Evolutionary conservation across 129 eudicot species (phyloP).

Genomic region (Lactuca sativa): DNA sequence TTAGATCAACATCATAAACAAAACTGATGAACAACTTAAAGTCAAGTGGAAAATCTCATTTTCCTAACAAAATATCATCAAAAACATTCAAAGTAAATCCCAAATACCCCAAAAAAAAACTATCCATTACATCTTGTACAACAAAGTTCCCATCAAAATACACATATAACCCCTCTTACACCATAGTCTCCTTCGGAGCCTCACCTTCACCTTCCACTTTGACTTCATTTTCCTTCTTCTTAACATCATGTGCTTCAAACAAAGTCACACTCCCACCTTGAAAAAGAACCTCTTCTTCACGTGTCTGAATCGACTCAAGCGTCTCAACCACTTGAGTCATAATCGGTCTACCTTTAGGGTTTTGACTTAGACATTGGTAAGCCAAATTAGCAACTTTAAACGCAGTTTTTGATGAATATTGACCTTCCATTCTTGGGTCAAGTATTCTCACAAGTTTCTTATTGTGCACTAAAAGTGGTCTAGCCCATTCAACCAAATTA

Average conservation of each 20-base stretch:
- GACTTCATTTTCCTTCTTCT: constrained; percentile 21
- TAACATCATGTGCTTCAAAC: constrained; percentile 43
- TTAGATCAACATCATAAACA: not conserved
- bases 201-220: constrained; percentile 10
- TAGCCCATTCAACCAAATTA: constrained; percentile 80
- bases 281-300: constrained; percentile 42
- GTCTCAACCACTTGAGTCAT: constrained; percentile 79
- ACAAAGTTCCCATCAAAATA: constrained; percentile 26
- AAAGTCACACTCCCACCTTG: constrained; percentile 49
- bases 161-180: constrained; percentile 16
- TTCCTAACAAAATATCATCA: constrained; percentile 10
- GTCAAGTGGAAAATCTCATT: constrained; percentile 8
- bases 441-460: constrained; percentile 59
- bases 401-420: constrained; percentile 56
- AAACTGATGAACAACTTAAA: not conserved
- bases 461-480: constrained; percentile 60
- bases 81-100: constrained; percentile 4
- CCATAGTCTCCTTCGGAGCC: constrained; percentile 26
- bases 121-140: constrained; percentile 26
- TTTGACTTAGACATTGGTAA: constrained; percentile 76
- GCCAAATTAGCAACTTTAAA: constrained; percentile 71
- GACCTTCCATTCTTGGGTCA: constrained; percentile 81
- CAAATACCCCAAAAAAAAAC: not conserved
- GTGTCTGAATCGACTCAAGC: constrained; percentile 63
- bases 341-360: constrained; percentile 76